phyloP scores from a whole-genome alignment of 2,329 filamentous ascomycete genomes.

The Aspergillus sp. region DNA sequence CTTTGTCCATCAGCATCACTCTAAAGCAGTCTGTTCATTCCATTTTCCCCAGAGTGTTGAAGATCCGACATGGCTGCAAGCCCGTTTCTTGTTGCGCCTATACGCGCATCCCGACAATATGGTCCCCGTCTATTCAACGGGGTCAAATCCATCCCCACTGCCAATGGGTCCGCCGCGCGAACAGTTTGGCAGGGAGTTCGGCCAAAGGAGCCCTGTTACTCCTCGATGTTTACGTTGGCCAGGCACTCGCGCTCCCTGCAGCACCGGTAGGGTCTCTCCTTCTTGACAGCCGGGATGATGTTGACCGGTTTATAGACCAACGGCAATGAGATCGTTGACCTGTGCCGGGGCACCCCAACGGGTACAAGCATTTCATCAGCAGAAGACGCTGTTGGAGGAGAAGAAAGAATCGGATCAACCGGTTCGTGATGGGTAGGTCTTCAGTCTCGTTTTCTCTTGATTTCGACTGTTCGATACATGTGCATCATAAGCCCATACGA shows the following conservation, averaged over 20 bases:
- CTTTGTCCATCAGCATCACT: not conserved
- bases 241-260: not conserved
- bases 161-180: not conserved
- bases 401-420: slow-evolving; percentile 8
- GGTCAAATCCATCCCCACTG: not conserved
- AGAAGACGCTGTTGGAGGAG: slow-evolving; percentile 21
- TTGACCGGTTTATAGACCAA: not conserved
- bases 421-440: slow-evolving; percentile 19
- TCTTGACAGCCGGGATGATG: not conserved
- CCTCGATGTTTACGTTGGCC: slow-evolving; percentile 9
- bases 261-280: slow-evolving; percentile 2
- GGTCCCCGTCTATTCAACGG: slow-evolving; percentile 5
- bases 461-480: not conserved
- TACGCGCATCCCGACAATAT: slow-evolving; percentile 11
- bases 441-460: not conserved
- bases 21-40: not conserved
- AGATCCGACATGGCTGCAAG: slow-evolving; percentile 15
- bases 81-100: slow-evolving; percentile 7
- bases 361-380: slow-evolving; percentile 8
- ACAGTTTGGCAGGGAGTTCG: slow-evolving; percentile 7
- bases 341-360: not conserved
- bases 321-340: not conserved
- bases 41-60: not conserved
- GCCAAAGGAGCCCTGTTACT: not conserved
- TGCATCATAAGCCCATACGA: not conserved